Percentiles rank a stretch among this genome's conserved stretches.
Evolutionary conservation across 2,329 filamentous ascomycete species (phyloP).

Genomic region (Plenodomus lindquistii): DNA sequence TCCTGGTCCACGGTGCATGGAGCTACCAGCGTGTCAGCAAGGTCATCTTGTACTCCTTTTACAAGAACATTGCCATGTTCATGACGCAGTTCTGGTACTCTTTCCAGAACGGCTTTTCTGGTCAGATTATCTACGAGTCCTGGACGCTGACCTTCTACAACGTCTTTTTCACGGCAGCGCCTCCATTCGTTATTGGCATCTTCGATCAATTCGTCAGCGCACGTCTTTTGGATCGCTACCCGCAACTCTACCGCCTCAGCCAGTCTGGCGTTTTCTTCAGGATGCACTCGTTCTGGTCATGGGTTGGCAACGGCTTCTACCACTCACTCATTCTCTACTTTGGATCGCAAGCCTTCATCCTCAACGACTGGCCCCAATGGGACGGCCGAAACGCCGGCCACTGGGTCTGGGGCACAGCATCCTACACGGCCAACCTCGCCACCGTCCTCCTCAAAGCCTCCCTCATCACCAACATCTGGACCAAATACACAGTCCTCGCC

Average conservation of each 20-base stretch:
- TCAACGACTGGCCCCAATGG: conserved; percentile 73
- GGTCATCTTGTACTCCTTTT: conserved; percentile 97
- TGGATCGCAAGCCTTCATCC: conserved; percentile 78
- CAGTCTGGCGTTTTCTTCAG: conserved; percentile 94
- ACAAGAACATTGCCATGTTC: conserved; percentile 98
- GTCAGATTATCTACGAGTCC: conserved; percentile 97
- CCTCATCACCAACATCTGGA: conserved; percentile 96
- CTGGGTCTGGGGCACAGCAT: conserved; percentile 96
- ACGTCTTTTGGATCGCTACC: conserved; percentile 89
- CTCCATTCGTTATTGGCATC: conserved; percentile 91
- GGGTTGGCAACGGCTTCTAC: conserved; percentile 94
- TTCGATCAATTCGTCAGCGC: conserved; percentile 98
- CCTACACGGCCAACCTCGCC: conserved; percentile 91
- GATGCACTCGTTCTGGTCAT: conserved; percentile 87
- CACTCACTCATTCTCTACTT: conserved; percentile 94
- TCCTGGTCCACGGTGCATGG: conserved; percentile 95
- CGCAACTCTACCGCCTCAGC: conserved; percentile 90
- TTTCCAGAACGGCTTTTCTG: conserved; percentile 98
- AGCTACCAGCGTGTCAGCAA: conserved; percentile 97
- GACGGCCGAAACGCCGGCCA: conserved; percentile 86
- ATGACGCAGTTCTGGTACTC: conserved; percentile 99
- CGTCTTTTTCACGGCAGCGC: conserved; percentile 93
- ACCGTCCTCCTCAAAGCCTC: conserved; percentile 95
- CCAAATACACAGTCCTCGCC: conserved; percentile 93
- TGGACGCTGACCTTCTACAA: conserved; percentile 99